A percentile compares a stretch with the other conserved stretches of the same genome.
Evolutionary conservation across 495 filamentous ascomycete genomes (phyloP).

Genomic region (Choiromyces venosus): DNA sequence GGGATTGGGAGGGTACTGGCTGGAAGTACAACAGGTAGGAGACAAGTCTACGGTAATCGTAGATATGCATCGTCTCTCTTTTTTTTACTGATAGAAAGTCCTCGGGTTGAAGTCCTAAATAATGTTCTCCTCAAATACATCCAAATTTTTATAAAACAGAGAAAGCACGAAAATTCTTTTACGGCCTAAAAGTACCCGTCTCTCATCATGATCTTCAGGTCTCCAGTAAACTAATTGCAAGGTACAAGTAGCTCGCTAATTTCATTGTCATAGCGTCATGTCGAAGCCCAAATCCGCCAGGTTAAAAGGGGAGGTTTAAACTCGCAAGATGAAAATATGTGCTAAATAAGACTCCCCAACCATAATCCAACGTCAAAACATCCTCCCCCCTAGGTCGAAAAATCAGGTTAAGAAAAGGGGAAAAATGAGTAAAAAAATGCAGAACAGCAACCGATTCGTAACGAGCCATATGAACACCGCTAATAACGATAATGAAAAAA

Average conservation of each 20-base stretch:
- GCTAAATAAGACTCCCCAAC: not conserved
- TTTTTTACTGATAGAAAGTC: not conserved
- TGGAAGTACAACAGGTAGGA: no score
- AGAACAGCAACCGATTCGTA: not conserved
- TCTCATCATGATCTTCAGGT: not conserved
- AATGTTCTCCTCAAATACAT: no score
- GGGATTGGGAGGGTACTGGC: not conserved
- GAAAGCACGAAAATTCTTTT: not conserved
- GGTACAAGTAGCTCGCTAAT: not conserved
- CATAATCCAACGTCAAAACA: not conserved
- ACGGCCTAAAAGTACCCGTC: not conserved
- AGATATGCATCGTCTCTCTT: not conserved
- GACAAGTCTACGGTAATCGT: no score
- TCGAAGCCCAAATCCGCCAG: not conserved
- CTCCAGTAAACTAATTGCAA: conserved; percentile 3
- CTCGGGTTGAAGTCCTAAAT: not conserved
- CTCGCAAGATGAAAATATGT: not conserved
- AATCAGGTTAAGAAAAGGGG: not conserved
- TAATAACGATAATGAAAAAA: not conserved
- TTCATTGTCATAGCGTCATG: not conserved
- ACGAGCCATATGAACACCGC: not conserved
- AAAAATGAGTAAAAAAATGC: not conserved
- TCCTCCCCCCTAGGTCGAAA: not conserved
- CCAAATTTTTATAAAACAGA: not conserved
- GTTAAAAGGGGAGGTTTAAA: not conserved